Evolutionary conservation across 768 basidiomycete species (phyloP), one percentile per base, ranked within the genome.

Genomic region (Suillus discolor): DNA sequence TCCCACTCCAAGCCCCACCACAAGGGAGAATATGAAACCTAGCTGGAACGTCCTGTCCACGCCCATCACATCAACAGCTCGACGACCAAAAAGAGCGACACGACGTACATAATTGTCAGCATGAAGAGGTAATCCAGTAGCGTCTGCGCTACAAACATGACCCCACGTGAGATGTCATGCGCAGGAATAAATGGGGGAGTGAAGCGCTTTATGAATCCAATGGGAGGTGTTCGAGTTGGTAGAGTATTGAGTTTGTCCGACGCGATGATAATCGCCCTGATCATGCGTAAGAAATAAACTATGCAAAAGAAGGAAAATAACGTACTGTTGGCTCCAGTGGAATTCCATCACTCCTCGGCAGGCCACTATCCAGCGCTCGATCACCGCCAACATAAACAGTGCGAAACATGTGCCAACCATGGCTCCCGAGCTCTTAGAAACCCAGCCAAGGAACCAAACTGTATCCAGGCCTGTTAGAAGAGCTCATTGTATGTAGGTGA

Each of bases 371-470:
- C 90, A 93, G 45, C 95, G 77, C 42, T 95, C 92, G 25, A 91
- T 77, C 2, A 95, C 66, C 0, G 85, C 89, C 3, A 96, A 82
- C 65, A 96, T 63, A 71, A 95, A 89, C 18, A 97, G 72, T 0
- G 87, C 95, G 18, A 96, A 79, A 67, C 92, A 94, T 0, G 93
- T 82, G 13, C 92, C 94, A 4, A 86, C 81, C 74, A 93, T 86
- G 6, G 92, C 85, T 1, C 90, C 89, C 0, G 75, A 70, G 28
- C 80, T 83, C 3, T 77, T 74, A 0, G 94, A 93, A 0, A 89
- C 87, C 94, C 94, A 96, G 2, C 87, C 89, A 6, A 79, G 65
- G 76, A 92, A 84, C 82, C 83, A 84, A 8, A 86, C 75, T 74
- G 6, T 11, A 36, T 31, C 2, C n/a, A 6, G 3, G 3, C 41